phyloP scores from a whole-genome alignment of 2,329 filamentous ascomycete species.

The Aspergillus intermedius region DNA sequence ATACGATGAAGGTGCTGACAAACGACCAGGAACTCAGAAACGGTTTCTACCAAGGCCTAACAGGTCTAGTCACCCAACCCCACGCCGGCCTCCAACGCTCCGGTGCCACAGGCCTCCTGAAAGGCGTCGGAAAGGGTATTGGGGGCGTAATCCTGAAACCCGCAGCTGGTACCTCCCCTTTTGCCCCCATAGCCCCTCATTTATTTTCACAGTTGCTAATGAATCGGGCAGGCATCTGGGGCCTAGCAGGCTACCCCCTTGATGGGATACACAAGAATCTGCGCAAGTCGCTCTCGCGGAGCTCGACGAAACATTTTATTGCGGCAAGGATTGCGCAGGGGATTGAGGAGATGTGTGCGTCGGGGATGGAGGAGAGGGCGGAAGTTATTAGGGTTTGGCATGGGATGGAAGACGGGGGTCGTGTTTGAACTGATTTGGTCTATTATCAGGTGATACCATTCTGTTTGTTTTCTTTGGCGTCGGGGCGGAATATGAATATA shows the following conservation, averaged over 20 bases:
- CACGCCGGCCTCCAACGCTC: conserved; percentile 61
- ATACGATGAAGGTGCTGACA: not conserved
- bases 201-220: not conserved
- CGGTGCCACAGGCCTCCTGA: conserved; percentile 61
- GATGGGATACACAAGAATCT: conserved; percentile 25
- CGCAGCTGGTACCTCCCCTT: conserved; percentile 55
- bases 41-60: conserved; percentile 74
- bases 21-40: conserved; percentile 57
- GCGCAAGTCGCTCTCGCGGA: conserved; percentile 20
- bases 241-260: conserved; percentile 24
- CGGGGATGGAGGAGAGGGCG: conserved; percentile 15
- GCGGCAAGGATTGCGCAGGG: conserved; percentile 22
- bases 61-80: conserved; percentile 74
- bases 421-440: not conserved
- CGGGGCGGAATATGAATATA: too few species aligned
- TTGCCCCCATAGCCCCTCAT: not conserved
- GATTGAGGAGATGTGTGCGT: conserved; percentile 19
- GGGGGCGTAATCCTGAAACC: conserved; percentile 77
- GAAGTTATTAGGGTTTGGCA: conserved; percentile 16
- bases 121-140: conserved; percentile 75
- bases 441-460: not conserved
- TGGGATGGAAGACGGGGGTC: not conserved
- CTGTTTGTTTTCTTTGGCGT: not conserved
- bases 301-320: conserved; percentile 21
- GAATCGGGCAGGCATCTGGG: conserved; percentile 19